Conservation (phyloP, 805 yeast genomes). For the Metschnikowia similis region DNA sequence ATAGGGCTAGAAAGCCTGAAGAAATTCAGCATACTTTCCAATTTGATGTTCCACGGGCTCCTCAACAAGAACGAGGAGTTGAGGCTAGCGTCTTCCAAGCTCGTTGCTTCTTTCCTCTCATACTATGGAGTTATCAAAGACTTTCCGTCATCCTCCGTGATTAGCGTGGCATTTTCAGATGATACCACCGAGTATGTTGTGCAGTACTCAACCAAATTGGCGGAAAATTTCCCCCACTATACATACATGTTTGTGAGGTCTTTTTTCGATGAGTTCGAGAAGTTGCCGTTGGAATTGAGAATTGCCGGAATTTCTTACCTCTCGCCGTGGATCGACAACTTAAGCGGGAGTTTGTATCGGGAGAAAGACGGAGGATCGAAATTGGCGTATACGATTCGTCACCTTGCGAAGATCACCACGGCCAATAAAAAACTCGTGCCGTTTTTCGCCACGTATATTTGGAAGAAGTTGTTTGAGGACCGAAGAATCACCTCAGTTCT, state of each 20-base stretch:
- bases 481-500: slow-evolving; percentile 53
- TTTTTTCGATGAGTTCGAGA: slow-evolving; percentile 40
- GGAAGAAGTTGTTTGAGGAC: slow-evolving; percentile 65
- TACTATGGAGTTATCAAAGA: slow-evolving; percentile 48
- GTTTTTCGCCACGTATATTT: slow-evolving; percentile 36
- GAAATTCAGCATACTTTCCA: slow-evolving; percentile 57
- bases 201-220: slow-evolving; percentile 52
- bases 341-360: slow-evolving; percentile 56
- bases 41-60: slow-evolving; percentile 65
- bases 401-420: slow-evolving; percentile 56
- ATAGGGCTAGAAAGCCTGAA: slow-evolving; percentile 32
- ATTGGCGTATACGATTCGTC: slow-evolving; percentile 57
- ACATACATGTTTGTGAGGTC: slow-evolving; percentile 60
- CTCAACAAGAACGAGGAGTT: slow-evolving; percentile 56
- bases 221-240: slow-evolving; percentile 52
- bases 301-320: slow-evolving; percentile 48
- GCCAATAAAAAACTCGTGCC: slow-evolving; percentile 45
- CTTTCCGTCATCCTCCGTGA: slow-evolving; percentile 51
- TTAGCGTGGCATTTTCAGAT: slow-evolving; percentile 59
- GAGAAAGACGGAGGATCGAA: slow-evolving; percentile 58
- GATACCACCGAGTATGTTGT: slow-evolving; percentile 61
- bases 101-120: slow-evolving; percentile 58
- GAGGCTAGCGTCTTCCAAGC: slow-evolving; percentile 57
- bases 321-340: slow-evolving; percentile 72
- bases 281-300: slow-evolving; percentile 29